These are phyloP conservation scores for Mesembryanthemum crystallinum DNA, from an alignment of 148 eudicot genomes.

Conservation along the genomic window DNA sequence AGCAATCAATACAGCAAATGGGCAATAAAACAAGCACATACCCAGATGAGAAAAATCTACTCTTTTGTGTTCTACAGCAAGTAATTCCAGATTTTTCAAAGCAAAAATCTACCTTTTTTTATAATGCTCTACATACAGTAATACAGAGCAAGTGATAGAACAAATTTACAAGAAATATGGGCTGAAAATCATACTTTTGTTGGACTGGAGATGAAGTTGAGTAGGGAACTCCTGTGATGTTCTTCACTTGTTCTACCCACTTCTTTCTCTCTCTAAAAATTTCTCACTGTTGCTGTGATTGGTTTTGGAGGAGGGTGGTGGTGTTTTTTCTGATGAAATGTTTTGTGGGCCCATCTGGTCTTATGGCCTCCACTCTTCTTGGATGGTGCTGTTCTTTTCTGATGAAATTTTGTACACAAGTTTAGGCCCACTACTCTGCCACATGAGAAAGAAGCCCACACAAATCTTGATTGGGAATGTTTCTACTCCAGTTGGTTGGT, in stretches of 20 bases:
- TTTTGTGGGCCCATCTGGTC: too few relatives aligned
- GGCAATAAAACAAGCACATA: not conserved
- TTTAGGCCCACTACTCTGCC: not conserved
- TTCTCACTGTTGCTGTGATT: conserved; percentile 4
- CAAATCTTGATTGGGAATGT: too few relatives aligned
- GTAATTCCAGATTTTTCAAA: not conserved
- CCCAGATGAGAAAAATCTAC: conserved; percentile 17
- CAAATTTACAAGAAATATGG: not conserved
- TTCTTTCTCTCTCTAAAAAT: not conserved
- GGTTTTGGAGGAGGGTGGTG: not conserved
- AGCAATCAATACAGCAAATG: not conserved
- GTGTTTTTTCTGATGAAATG: too few relatives aligned
- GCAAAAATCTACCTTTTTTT: not conserved
- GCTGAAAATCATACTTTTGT: conserved; percentile 7
- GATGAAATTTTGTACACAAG: too few relatives aligned
- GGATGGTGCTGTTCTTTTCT: not conserved
- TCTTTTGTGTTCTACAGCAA: not conserved
- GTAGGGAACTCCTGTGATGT: not conserved
- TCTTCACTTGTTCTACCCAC: not conserved
- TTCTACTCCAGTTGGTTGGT: too few relatives aligned
- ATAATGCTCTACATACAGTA: not conserved
- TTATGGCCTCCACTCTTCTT: not conserved
- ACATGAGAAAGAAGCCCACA: not conserved
- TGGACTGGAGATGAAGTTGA: not conserved
- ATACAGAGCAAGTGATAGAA: not conserved